phyloP scores from a whole-genome alignment of 345 rosid species.

The Salix viminalis region DNA sequence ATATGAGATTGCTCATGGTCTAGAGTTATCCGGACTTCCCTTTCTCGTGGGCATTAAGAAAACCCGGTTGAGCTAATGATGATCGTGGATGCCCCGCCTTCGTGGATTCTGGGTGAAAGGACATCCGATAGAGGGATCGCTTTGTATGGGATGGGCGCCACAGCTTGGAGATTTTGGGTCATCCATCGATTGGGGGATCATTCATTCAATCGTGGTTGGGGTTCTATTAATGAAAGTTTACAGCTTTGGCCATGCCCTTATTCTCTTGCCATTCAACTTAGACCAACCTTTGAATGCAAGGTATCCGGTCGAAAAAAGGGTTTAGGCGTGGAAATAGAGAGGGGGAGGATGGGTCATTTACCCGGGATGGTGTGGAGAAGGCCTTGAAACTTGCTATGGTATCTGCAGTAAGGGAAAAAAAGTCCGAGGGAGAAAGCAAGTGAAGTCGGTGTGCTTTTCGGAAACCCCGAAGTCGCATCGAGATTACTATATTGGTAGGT shows the following conservation, averaged over 20 bases:
- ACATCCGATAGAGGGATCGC: slow-evolving; percentile 7
- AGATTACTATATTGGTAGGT: slow-evolving; percentile 3
- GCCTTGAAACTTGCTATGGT: slow-evolving; percentile 24
- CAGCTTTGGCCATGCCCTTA: slow-evolving; percentile 22
- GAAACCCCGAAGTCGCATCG: slow-evolving; percentile 14
- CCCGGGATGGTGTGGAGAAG: slow-evolving; percentile 7
- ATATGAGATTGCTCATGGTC: no score
- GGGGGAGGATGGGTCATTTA: slow-evolving; percentile 28
- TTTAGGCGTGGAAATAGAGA: slow-evolving; percentile 20
- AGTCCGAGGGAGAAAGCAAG: neutral
- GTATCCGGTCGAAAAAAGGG: slow-evolving; percentile 23
- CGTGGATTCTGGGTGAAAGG: no score
- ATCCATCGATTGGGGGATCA: slow-evolving; percentile 25
- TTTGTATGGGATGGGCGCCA: slow-evolving; percentile 28
- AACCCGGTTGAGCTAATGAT: no score
- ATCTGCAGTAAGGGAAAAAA: slow-evolving; percentile 16
- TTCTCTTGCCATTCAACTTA: slow-evolving; percentile 15
- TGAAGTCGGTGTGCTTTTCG: slow-evolving; percentile 14
- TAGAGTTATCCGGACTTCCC: no score
- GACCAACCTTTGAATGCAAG: slow-evolving; percentile 29
- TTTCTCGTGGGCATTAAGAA: no score
- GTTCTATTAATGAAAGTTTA: slow-evolving; percentile 23
- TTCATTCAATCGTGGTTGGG: slow-evolving; percentile 31
- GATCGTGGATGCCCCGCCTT: no score
- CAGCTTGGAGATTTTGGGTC: slow-evolving; percentile 19